Conservation (phyloP, 495 filamentous ascomycete species). For the Cetradonia linearis region DNA sequence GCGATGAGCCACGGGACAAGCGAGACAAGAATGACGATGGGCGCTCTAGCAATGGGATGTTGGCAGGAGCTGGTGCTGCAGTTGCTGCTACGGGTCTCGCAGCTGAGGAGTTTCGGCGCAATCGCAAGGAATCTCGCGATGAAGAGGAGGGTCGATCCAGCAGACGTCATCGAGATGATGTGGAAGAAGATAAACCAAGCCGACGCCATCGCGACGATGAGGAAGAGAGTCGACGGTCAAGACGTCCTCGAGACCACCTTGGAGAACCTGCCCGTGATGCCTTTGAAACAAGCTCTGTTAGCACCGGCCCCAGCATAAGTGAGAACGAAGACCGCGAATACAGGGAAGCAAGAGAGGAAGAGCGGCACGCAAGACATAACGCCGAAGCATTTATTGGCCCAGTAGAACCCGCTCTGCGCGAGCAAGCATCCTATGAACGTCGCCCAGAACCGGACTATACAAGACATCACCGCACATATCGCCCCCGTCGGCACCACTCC, state of each 20-base stretch:
- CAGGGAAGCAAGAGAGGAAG: slow-evolving; percentile 14
- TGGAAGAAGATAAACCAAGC: slow-evolving; percentile 8
- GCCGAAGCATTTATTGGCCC: slow-evolving; percentile 15
- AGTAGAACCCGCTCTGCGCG: slow-evolving; percentile 17
- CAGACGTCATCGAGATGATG: slow-evolving; percentile 11
- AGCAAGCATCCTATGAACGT: slow-evolving; percentile 26
- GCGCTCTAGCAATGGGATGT: slow-evolving; percentile 9
- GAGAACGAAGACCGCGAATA: slow-evolving; percentile 17
- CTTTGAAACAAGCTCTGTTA: slow-evolving; percentile 18
- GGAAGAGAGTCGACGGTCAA: slow-evolving; percentile 6
- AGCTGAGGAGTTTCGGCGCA: slow-evolving; percentile 21
- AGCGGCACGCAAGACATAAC: slow-evolving; percentile 17
- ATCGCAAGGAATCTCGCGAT: slow-evolving; percentile 18
- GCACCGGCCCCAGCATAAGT: slow-evolving; percentile 17
- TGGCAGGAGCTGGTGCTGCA: slow-evolving; percentile 20
- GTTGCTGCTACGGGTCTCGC: slow-evolving; percentile 21
- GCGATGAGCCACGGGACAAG: slow-evolving; percentile 28
- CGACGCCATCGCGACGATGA: slow-evolving; percentile 7
- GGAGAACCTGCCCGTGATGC: slow-evolving; percentile 18
- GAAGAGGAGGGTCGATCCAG: slow-evolving; percentile 11
- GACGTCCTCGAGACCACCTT: slow-evolving; percentile 11
- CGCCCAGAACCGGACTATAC: slow-evolving; percentile 17
- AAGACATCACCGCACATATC: slow-evolving; percentile 14
- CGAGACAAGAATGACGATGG: slow-evolving; percentile 18
- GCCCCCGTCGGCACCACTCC: slow-evolving; percentile 20